phyloP scores from a whole-genome alignment of 2,329 filamentous ascomycete genomes.

The Colletotrichum melonis region DNA sequence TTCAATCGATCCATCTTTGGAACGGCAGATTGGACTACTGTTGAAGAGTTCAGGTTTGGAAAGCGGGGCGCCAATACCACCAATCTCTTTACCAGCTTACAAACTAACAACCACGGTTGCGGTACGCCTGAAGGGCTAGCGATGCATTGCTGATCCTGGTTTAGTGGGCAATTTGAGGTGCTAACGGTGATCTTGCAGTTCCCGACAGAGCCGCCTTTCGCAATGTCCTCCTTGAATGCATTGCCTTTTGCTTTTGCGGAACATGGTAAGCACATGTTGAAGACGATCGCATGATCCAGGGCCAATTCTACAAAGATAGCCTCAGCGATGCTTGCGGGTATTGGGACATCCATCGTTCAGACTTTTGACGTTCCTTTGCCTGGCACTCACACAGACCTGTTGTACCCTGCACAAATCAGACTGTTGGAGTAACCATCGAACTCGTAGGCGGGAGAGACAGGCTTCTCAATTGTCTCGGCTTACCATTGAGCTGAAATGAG shows the following conservation, averaged over 20 bases:
- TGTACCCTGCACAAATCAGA: neutral
- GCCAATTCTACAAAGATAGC: neutral
- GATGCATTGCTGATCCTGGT: neutral
- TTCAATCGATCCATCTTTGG: slow-evolving; percentile 17
- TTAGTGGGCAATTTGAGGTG: neutral
- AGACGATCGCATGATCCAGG: neutral
- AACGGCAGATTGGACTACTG: slow-evolving; percentile 18
- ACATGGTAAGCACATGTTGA: neutral
- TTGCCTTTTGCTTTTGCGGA: neutral
- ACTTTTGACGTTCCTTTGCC: neutral
- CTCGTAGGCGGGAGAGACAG: slow-evolving; percentile 4
- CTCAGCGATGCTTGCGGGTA: neutral
- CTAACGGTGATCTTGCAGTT: neutral
- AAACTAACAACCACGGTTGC: neutral
- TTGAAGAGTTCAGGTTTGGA: neutral
- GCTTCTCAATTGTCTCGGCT: neutral
- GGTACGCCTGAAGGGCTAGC: neutral
- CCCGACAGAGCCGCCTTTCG: neutral
- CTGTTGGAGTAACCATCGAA: neutral
- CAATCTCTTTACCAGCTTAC: neutral
- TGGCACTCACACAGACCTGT: neutral
- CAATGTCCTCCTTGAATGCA: neutral
- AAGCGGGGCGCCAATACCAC: slow-evolving; percentile 19
- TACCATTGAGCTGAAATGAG: slow-evolving; percentile 5
- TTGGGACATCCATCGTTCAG: neutral